phyloP scores from a whole-genome alignment of 495 filamentous ascomycete genomes.

The Aspergillus bridgeri region DNA sequence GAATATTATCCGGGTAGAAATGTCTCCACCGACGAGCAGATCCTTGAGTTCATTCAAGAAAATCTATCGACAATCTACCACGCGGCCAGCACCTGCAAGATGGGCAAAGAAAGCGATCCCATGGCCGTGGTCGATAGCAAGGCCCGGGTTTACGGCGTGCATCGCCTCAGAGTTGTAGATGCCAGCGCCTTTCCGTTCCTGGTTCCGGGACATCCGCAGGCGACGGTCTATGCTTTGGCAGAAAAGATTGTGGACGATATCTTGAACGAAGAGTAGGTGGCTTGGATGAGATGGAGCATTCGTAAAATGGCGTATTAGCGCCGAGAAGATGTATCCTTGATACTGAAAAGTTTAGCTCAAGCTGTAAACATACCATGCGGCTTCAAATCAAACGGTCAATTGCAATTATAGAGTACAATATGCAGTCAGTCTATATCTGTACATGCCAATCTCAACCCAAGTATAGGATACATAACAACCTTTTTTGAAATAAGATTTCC shows the following conservation, averaged over 20 bases:
- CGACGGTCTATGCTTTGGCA: conserved; percentile 47
- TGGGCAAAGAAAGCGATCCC: conserved; percentile 40
- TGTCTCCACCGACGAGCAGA: conserved; percentile 45
- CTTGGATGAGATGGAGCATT: not conserved
- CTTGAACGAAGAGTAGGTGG: conserved; percentile 1
- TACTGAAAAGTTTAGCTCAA: not conserved
- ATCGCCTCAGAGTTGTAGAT: conserved; percentile 52
- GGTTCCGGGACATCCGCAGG: conserved; percentile 51
- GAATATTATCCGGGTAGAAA: conserved; percentile 43
- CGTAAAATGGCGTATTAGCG: not conserved
- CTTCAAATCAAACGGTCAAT: conserved; percentile 12
- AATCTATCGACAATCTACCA: conserved; percentile 46
- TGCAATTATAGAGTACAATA: conserved; percentile 31
- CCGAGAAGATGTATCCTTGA: not conserved
- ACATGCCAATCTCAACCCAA: conserved; percentile 19
- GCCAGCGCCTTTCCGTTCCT: conserved; percentile 46
- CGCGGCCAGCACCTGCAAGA: conserved; percentile 45
- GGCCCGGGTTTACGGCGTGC: conserved; percentile 46
- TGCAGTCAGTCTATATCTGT: conserved; percentile 38
- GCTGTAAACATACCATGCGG: not conserved
- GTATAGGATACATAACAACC: conserved; percentile 6
- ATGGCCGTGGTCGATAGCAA: conserved; percentile 50
- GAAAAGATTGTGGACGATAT: conserved; percentile 58
- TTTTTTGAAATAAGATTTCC: not conserved
- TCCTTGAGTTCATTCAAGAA: conserved; percentile 38